A percentile compares a stretch with the other conserved stretches of the same genome.
phyloP scores from a whole-genome alignment of 139 green algal species.

The Eudorina sp. region DNA sequence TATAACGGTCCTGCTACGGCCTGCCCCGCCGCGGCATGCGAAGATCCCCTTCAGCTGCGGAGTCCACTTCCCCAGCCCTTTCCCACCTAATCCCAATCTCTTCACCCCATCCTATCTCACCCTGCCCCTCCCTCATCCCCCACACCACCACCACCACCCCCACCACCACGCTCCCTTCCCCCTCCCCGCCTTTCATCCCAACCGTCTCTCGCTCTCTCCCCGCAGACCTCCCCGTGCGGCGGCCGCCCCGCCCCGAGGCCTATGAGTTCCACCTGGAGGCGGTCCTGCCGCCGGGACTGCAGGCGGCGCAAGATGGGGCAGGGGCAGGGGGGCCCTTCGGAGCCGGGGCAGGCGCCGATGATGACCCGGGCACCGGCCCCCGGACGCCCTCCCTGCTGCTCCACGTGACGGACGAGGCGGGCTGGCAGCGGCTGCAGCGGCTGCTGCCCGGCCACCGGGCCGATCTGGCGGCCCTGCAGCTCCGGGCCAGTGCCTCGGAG shows the following conservation, averaged over 20 bases:
- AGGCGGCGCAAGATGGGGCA: neutral
- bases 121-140: too few species aligned
- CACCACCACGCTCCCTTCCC: neutral
- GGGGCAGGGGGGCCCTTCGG: neutral
- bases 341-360: neutral
- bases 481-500: neutral
- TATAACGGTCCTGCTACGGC: too few species aligned
- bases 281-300: slow-evolving; percentile 18
- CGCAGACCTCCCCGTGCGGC: neutral
- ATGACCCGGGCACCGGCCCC: neutral
- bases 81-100: neutral
- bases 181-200: neutral
- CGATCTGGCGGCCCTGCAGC: neutral
- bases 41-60: neutral
- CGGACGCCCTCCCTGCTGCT: neutral
- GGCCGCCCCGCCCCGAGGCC: neutral
- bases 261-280: slow-evolving; percentile 16
- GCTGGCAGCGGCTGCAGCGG: slow-evolving; percentile 32
- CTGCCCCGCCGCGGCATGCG: too few species aligned
- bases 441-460: neutral
- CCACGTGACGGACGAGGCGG: neutral
- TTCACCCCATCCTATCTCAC: neutral
- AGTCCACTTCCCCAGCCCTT: neutral
- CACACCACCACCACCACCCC: neutral
- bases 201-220: neutral